These are phyloP conservation scores for Pyracantha coccinea DNA, from an alignment of 331 rosid genomes.

Conservation along the genomic window DNA sequence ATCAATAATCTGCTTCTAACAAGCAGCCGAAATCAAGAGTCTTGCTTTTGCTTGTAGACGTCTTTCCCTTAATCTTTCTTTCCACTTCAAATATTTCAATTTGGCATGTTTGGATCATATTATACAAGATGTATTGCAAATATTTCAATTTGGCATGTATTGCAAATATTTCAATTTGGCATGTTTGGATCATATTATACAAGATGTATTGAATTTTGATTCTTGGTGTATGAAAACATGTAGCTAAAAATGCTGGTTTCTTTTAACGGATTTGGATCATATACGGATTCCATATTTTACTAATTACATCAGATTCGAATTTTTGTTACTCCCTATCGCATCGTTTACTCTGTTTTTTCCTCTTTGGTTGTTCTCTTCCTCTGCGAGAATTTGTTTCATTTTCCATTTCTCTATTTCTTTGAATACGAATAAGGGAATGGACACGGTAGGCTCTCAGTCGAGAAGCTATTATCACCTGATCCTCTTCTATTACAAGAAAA, in stretches of 20 bases:
- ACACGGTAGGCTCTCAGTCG: too few species aligned
- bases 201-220: neutral
- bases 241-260: neutral
- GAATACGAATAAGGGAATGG: too few species aligned
- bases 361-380: neutral
- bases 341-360: neutral
- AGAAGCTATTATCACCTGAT: too few species aligned
- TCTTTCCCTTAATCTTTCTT: neutral
- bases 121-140: neutral
- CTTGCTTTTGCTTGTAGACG: neutral
- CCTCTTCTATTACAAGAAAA: too few species aligned
- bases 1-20: slow-evolving; percentile 4
- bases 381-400: neutral
- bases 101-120: neutral
- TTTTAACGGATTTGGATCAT: neutral
- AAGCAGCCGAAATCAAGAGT: neutral
- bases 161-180: neutral
- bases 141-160: neutral
- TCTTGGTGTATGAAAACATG: slow-evolving; percentile 1
- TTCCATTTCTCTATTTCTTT: too few species aligned
- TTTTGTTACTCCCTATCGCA: neutral
- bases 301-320: too few species aligned
- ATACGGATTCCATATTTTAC: neutral
- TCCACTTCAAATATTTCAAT: neutral
- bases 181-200: neutral